Conservation (phyloP, 768 basidiomycete species). For the Cystofilobasidium bisporidii region DNA sequence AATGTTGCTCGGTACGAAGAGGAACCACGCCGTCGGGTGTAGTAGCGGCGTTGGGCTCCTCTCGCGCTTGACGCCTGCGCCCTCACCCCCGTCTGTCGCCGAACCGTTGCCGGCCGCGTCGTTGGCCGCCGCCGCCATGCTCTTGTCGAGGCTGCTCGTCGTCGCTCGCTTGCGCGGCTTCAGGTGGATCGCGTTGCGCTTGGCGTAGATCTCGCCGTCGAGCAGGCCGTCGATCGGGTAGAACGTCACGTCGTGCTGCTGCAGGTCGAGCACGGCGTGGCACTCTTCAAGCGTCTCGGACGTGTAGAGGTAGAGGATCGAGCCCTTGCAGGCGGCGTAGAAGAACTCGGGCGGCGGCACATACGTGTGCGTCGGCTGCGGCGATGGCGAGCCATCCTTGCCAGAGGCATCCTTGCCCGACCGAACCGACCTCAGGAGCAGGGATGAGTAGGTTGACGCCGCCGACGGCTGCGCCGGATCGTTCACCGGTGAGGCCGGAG, state of each 20-base stretch:
- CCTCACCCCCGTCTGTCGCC: neutral
- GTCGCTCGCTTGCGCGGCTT: slow-evolving; percentile 4
- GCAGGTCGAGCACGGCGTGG: slow-evolving; percentile 19
- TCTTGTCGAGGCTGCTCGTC: neutral
- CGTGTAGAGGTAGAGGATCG: slow-evolving; percentile 18
- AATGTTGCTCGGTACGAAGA: slow-evolving; percentile 75
- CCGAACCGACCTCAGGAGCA: neutral
- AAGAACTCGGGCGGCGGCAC: slow-evolving; percentile 14
- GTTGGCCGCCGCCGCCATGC: neutral
- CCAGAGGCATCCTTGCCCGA: neutral
- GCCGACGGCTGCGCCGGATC: neutral
- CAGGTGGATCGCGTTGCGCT: slow-evolving; percentile 8
- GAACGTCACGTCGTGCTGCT: slow-evolving; percentile 13
- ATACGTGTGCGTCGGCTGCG: neutral
- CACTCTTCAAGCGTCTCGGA: slow-evolving; percentile 8
- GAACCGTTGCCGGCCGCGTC: neutral
- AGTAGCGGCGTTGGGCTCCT: slow-evolving; percentile 35
- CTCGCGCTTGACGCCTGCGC: neutral
- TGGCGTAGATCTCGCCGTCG: slow-evolving; percentile 21
- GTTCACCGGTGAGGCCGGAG: neutral
- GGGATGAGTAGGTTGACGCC: neutral
- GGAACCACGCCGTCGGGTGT: slow-evolving; percentile 66
- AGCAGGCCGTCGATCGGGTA: neutral
- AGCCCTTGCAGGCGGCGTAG: slow-evolving; percentile 7
- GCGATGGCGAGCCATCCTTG: neutral